Percentiles rank a stretch among this genome's conserved stretches.
Conservation (phyloP, 1,139 yeast genomes). For the Martiniozyma asiatica region DNA sequence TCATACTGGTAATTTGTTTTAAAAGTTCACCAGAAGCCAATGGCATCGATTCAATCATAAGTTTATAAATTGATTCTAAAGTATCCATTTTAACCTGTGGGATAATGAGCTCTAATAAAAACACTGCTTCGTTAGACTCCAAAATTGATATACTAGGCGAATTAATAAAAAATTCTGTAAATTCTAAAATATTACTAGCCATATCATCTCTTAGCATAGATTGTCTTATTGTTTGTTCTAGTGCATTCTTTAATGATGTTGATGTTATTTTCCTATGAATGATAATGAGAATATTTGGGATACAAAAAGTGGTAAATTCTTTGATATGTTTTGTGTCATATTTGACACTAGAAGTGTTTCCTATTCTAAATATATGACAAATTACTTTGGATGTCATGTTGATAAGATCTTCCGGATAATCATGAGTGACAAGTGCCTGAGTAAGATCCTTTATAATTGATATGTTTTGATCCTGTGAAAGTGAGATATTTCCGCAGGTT, state of each 20-base stretch:
- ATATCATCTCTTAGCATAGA: constrained; percentile 14
- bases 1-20: constrained; percentile 14
- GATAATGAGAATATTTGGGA: constrained; percentile 12
- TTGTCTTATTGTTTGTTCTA: constrained; percentile 10
- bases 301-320: constrained; percentile 14
- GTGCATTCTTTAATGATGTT: constrained; percentile 2
- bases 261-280: constrained; percentile 1
- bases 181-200: constrained; percentile 9
- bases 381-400: constrained; percentile 5
- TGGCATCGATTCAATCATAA: constrained; percentile 12
- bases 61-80: constrained; percentile 14
- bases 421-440: constrained; percentile 5
- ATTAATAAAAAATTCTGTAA: constrained; percentile 14
- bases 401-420: constrained; percentile 1
- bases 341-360: constrained; percentile 13
- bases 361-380: constrained; percentile 12
- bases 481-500: too few species aligned
- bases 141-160: constrained; percentile 8
- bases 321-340: constrained; percentile 17
- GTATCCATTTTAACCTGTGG: constrained; percentile 11
- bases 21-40: constrained; percentile 11
- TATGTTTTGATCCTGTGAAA: constrained; percentile 19
- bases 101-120: constrained; percentile 11
- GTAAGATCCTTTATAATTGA: constrained; percentile 10
- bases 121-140: constrained; percentile 6